Conservation (phyloP, 2,329 filamentous ascomycete species). For the Clarireedia hainanense region DNA sequence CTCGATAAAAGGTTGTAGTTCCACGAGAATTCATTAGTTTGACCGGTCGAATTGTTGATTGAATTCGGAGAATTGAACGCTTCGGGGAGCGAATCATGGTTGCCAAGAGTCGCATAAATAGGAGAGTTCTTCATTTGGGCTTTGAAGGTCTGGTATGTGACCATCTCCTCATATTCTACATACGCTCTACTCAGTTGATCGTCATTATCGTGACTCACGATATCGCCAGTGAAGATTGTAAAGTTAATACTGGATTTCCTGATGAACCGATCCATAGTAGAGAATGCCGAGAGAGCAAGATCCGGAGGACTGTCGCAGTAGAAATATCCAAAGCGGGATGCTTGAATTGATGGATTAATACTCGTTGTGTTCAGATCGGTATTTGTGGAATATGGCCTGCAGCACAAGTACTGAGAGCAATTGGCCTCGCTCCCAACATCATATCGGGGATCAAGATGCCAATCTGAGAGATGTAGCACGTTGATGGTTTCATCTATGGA, state of each 20-base stretch:
- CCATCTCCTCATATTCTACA: slow-evolving; percentile 24
- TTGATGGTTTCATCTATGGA: slow-evolving; percentile 9
- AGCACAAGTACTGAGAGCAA: slow-evolving; percentile 25
- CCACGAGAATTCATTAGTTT: slow-evolving; percentile 9
- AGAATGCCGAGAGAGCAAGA: slow-evolving; percentile 9
- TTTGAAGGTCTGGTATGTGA: slow-evolving; percentile 25
- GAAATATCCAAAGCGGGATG: slow-evolving; percentile 6
- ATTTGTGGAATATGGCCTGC: slow-evolving; percentile 10
- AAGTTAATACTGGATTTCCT: slow-evolving; percentile 18
- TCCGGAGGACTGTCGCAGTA: slow-evolving; percentile 10
- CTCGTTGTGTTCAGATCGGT: slow-evolving; percentile 2
- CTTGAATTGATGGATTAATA: slow-evolving; percentile 1
- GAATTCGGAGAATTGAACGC: not conserved
- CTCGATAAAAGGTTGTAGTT: slow-evolving; percentile 9
- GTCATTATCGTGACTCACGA: slow-evolving; percentile 25
- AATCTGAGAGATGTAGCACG: slow-evolving; percentile 28
- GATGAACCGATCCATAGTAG: slow-evolving; percentile 10
- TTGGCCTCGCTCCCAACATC: slow-evolving; percentile 27
- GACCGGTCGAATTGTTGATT: slow-evolving; percentile 1
- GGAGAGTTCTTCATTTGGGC: slow-evolving; percentile 20
- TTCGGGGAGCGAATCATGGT: slow-evolving; percentile 19
- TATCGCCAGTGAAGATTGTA: slow-evolving; percentile 28
- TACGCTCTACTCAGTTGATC: slow-evolving; percentile 24
- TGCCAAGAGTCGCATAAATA: slow-evolving; percentile 25
- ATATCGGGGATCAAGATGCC: slow-evolving; percentile 27